Evolutionary conservation across 129 eudicot genomes (phyloP), one percentile per base, ranked within the genome.

Genomic region (Flaveria bidentis): DNA sequence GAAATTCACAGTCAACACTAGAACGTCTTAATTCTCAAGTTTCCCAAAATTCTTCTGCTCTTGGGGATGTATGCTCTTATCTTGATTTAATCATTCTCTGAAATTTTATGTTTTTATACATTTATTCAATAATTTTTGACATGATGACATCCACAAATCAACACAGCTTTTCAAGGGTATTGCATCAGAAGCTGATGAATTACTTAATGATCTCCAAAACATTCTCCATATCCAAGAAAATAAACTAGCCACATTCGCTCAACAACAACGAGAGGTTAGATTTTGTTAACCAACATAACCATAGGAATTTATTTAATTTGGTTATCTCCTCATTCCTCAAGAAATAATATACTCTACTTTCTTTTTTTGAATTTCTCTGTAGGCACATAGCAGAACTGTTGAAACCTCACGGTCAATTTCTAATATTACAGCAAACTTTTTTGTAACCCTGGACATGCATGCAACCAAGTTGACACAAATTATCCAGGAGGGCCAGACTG

Each of bases 381-480:
- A 94, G 99, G 99, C 97, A 60, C 99, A 95, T 79, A 73, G 78
- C 47, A 91, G 97, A 85, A 84, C 96, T 49, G 90, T 95, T 26
- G 90, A 80, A 63, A 86, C 90, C 23, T 84, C 97, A 47, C 81
- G 94, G 74, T 86, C 97, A 73, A 95, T 95, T 55, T 91, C 97
- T 61, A 83, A 91, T 60, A 79, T 76, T 20, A 89, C 97, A 39
- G 83, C 75, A 51, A 86, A 56, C 85, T 95, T 95, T 85, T 95
- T 95, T 71, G 80, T 73, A 53, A 95, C 96, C 17, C 69, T 95
- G 73, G 97, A 95, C 64, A 72, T 66, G 62, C 99, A 95, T 61
- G 99, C 96, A 16, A 84, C 84, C 47, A 86, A 89, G 66, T 82
- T 95, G 81, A 89, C 83, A 9, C 78, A 91, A 73, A 89, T 95